phyloP scores from a whole-genome alignment of 75 land plant genomes.

The Selaginella tamariscina region DNA sequence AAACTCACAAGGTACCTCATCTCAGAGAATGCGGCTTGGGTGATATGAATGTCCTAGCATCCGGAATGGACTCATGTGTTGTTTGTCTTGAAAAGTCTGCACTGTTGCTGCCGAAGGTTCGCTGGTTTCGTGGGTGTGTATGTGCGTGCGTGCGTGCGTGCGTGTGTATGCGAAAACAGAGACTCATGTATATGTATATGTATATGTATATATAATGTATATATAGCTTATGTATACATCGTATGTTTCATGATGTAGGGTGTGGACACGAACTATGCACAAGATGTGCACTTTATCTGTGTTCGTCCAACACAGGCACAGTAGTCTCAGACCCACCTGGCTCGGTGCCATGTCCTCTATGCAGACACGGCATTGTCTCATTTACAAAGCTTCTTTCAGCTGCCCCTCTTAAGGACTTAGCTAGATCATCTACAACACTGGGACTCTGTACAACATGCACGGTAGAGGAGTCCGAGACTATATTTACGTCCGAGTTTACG shows the following conservation, averaged over 20 bases:
- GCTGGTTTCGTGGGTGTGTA: too few species aligned
- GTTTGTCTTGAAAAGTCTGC: constrained; percentile 80
- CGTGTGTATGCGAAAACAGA: too few species aligned
- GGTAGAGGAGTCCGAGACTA: constrained; percentile 30
- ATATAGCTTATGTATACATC: not conserved
- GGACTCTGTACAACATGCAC: constrained; percentile 65
- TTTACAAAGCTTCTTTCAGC: constrained; percentile 52
- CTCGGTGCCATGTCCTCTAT: constrained; percentile 81
- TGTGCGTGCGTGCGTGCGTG: too few species aligned
- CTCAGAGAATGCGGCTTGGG: constrained; percentile 90
- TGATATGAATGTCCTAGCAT: constrained; percentile 26
- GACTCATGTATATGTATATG: too few species aligned
- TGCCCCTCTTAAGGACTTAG: constrained; percentile 32
- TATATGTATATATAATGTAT: too few species aligned
- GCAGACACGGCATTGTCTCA: constrained; percentile 70
- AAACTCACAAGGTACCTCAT: not conserved
- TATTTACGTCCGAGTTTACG: constrained; percentile 22
- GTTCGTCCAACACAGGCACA: constrained; percentile 44
- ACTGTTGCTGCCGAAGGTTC: constrained; percentile 79
- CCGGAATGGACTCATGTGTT: constrained; percentile 66
- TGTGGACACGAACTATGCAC: constrained; percentile 93
- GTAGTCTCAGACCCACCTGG: constrained; percentile 50
- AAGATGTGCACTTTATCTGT: constrained; percentile 78
- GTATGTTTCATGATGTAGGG: constrained; percentile 33
- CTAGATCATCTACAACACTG: constrained; percentile 55